Percentiles rank a stretch among this genome's conserved stretches.
Conservation (phyloP, 306 rosid genomes). For the Mimosa pudica region DNA sequence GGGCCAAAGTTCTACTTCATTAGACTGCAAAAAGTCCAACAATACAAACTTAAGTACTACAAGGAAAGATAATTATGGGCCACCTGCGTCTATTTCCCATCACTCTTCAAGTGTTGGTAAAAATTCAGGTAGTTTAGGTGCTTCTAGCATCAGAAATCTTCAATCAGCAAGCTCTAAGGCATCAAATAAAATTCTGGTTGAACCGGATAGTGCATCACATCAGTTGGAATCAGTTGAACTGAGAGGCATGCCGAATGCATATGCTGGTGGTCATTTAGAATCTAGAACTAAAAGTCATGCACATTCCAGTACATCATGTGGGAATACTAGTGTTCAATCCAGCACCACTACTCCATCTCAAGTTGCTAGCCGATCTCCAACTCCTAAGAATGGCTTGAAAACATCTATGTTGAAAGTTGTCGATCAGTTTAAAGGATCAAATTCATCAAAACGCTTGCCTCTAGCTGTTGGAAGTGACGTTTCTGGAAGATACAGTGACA, state of each 20-base stretch:
- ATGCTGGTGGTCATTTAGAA: constrained; percentile 43
- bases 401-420: constrained; percentile 79
- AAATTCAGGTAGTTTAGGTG: constrained; percentile 41
- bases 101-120: constrained; percentile 35
- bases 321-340: constrained; percentile 46
- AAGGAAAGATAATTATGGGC: constrained; percentile 45
- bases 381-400: constrained; percentile 67
- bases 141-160: constrained; percentile 43
- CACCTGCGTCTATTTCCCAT: constrained; percentile 34
- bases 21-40: constrained; percentile 39
- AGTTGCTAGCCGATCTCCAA: constrained; percentile 48
- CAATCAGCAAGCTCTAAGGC: constrained; percentile 41
- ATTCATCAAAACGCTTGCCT: constrained; percentile 50
- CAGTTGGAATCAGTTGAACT: constrained; percentile 44
- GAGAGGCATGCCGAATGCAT: constrained; percentile 23
- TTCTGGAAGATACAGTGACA: constrained; percentile 61
- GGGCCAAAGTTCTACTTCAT: constrained; percentile 36
- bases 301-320: constrained; percentile 38
- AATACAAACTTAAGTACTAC: constrained; percentile 22
- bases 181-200: constrained; percentile 46
- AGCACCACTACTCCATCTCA: constrained; percentile 48
- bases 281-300: constrained; percentile 44
- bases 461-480: constrained; percentile 50
- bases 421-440: constrained; percentile 82
- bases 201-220: constrained; percentile 23